Base-by-base conservation (phyloP, 2,329 filamentous ascomycete genomes). In the Penicillium griseofulvum region DNA sequence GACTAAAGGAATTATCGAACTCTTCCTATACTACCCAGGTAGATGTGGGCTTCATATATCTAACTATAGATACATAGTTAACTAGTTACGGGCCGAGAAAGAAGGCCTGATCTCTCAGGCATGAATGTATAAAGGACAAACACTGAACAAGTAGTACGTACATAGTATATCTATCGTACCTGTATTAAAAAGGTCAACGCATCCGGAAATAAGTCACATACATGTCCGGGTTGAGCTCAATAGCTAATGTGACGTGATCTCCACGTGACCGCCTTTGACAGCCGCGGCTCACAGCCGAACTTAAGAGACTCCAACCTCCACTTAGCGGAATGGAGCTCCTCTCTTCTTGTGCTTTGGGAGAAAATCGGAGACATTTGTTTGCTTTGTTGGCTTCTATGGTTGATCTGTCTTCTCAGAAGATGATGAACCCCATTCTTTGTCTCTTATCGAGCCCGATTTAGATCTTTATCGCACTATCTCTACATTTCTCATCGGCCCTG, bases 221-320 rank as follows among this genome's bases (percentile, higher is more conserved):
- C 14, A n/a, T 4, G 22, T 37, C 38, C 33, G 46, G 39, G 17
- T 38, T 28, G 14, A 31, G 19, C n/a, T 22, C 4, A 8, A 45
- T 33, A 38, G 29, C 36, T 36, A 50, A 34, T 28, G 31, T 54
- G 47, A 54, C 52, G 52, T 54, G 52, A 55, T 51, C 36, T 16
- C n/a, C 38, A 34, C 43, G 48, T 45, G 52, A 51, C 47, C 41
- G 37, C 34, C 41, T 34, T 55, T 34, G 39, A 51, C 47, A 45
- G 63, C 65, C 65, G 65, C 58, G 59, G 61, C 59, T 59, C 47
- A 19, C 45, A 61, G 58, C 65, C 61, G 61, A 22, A 38, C 29
- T 39, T n/a, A 42, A 52, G 42, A 34, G 22, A 67, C 42, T 24
- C 28, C 36, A n/a, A 54, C 39, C 44, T 44, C 34, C 54, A 45